Base-by-base conservation (phyloP, 1,284 basidiomycete genomes). In the Puccinia triticina region DNA sequence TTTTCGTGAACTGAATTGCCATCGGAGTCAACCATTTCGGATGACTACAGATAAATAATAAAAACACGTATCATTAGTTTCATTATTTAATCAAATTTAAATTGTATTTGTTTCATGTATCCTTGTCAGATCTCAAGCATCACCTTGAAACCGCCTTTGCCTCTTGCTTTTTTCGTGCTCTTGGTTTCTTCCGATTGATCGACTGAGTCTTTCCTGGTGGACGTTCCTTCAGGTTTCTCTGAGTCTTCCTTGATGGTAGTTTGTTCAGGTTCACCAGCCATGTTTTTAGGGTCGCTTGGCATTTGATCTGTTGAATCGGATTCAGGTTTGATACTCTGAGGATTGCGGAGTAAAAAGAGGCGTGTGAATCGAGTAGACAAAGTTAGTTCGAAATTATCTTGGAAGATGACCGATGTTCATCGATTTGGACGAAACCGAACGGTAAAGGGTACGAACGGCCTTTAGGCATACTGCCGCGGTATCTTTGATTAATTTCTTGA, bases 11-110 rank as follows among this genome's bases (percentile, higher is more conserved):
- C 14, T 43, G 66, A 69, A 46, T 69, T 69, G 8, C 66, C 66
- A 69, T 69, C 66, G n/a, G 66, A 69, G n/a, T 69, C 66, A 43
- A 69, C 21, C 66, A 69, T 69, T 43, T 69, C 66, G 26, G 66
- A 16, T 23, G 66, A 69, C 66, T 69, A 43, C 2, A 48, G 34
- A 61, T 29, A 1, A 5, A n/a, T 21, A 2, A 23, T n/a, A 29
- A 40, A 67, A 26, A 43, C 10, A 69, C n/a, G 29, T 23, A n/a
- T 43, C 10, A 69, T 18, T 23, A 69, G 37, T 1, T 11, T 69
- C 1, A 29, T n/a, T 0, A 8, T 26, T 69, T n/a, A 16, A 16
- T 4, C 21, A 69, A 29, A 69, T 3, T 12, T 32, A 40, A 26
- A 43, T 37, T 7, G 64, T 10, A 37, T 23, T 5, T 43, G 40